Evolutionary conservation across 1,139 yeast species (phyloP), one percentile per base, ranked within the genome.

Genomic region (Blastobotrys persicus): DNA sequence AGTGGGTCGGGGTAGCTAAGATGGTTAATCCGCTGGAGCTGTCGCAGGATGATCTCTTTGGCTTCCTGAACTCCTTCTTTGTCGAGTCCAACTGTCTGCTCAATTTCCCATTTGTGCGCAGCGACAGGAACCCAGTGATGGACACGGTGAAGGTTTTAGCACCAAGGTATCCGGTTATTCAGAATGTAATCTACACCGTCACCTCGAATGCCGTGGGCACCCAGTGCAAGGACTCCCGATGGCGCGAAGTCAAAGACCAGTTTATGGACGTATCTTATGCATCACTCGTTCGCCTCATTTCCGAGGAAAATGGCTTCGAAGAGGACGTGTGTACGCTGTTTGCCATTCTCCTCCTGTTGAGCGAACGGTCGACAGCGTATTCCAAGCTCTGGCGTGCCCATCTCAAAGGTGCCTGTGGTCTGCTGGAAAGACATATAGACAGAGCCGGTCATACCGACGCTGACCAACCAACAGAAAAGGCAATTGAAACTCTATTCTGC

Each of bases 341-440:
- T n/a, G 53, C 56, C 13, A 51, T 59, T 33, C 51, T 63, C 60
- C 54, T 63, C 16, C 48, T 63, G 12, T 62, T 50, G 39, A 57
- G 62, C 7, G 66, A 63, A 43, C 50, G 65, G 37, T 52, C 63
- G 2, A 63, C 64, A 1, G 49, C 60, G 1, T 51, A 55, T 7
- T 51, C 58, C 28, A 52, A 56, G 39, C 56, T 59, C 26, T 63
- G 67, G 67, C 50, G 67, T 33, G 45, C 59, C 31, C 67, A 63
- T 50, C 52, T 63, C 41, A 50, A 50, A 13, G 66, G 66, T 2
- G 66, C 67, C 3, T 52, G 54, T 20, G 56, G 55, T 12, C 47
- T 53, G 31, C 41, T 54, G 31, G 34, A 40, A 16, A 19, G 41
- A 12, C 28, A 37, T 13, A 23, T 23, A 23, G 28, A 23, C 28